Percentiles rank a stretch among this genome's conserved stretches.
These are phyloP conservation scores for Lomentospora prolificans DNA, from an alignment of 2,329 filamentous ascomycete genomes.

Conservation along the genomic window DNA sequence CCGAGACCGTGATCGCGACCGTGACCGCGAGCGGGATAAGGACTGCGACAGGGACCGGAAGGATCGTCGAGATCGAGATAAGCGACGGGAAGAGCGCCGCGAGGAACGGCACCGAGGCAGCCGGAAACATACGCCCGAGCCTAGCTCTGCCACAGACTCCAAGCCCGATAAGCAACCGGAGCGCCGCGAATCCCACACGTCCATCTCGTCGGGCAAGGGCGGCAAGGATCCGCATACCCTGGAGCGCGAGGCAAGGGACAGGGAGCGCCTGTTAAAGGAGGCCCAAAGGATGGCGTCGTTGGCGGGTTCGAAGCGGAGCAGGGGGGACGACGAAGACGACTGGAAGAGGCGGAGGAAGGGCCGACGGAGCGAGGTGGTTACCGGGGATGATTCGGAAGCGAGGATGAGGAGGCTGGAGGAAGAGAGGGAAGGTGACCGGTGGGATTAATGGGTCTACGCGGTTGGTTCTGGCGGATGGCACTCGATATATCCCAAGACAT, in stretches of 20 bases:
- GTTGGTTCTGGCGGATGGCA: not conserved
- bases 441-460: conserved; percentile 22
- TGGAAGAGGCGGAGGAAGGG: conserved; percentile 26
- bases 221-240: conserved; percentile 54
- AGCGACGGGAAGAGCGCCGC: conserved; percentile 25
- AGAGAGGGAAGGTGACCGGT: conserved; percentile 47
- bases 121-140: conserved; percentile 18
- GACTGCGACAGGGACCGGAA: conserved; percentile 20
- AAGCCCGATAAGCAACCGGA: conserved; percentile 11
- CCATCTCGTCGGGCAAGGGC: conserved; percentile 12
- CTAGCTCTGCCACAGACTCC: not conserved
- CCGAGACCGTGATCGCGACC: conserved; percentile 18
- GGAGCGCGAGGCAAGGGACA: conserved; percentile 57
- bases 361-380: conserved; percentile 38
- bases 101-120: conserved; percentile 30
- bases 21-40: conserved; percentile 19
- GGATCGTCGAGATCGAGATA: conserved; percentile 19
- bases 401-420: conserved; percentile 46
- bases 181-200: conserved; percentile 27
- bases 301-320: conserved; percentile 38
- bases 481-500: not conserved
- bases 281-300: conserved; percentile 54
- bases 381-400: conserved; percentile 39
- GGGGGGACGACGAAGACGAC: conserved; percentile 26
- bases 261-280: conserved; percentile 59